Evolutionary conservation across 176 grass and related monocot species (phyloP), one percentile per base, ranked within the genome.

Genomic region (Oryza glumipatula): DNA sequence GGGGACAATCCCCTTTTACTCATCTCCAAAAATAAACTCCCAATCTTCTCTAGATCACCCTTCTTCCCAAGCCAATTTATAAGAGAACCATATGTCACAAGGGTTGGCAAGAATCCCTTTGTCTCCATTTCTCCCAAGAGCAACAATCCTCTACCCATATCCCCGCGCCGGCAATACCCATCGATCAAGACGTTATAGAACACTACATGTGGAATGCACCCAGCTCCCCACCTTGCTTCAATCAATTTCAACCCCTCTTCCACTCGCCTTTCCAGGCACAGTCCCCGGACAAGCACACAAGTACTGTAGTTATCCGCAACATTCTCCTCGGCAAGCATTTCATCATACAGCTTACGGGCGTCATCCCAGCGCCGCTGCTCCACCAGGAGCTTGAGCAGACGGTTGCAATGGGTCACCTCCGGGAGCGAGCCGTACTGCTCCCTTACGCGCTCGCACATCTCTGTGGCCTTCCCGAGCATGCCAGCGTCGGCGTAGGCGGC

Each of bases 121-220:
- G 44, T 64, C 22, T 93, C 74, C 92, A 97, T 97, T 64, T 93
- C 87, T 21, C 51, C 77, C 76, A 94, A 80, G 47, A 94, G 86
- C 73, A 79, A 41, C 76, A 89, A 84, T 9, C 49, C 92, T 39
- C 77, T 93, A 19, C 79, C 83, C 13, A 95, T 68, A 44, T 91
- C 75, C 0, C 81, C 82, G 0, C 88, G 74, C 6, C 67, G 88
- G 75, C 90, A 94, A 70, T 93, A 97, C 47, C 92, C 92, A 68
- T 89, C 88, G 13, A 97, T 88, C 75, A 94, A 67, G 26, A 84
- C 88, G 48, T 93, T 97, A 70, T 94, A 94, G 70, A 94, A 97
- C 44, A 97, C 66, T 0, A 78, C 39, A 35, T 89, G 76, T 0
- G 90, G 95, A 51, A 94, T 68, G 30, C 92, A 94, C 72, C 86